Evolutionary conservation across 306 rosid species (phyloP), one percentile per base, ranked within the genome.

Genomic region (Ormosia emarginata): DNA sequence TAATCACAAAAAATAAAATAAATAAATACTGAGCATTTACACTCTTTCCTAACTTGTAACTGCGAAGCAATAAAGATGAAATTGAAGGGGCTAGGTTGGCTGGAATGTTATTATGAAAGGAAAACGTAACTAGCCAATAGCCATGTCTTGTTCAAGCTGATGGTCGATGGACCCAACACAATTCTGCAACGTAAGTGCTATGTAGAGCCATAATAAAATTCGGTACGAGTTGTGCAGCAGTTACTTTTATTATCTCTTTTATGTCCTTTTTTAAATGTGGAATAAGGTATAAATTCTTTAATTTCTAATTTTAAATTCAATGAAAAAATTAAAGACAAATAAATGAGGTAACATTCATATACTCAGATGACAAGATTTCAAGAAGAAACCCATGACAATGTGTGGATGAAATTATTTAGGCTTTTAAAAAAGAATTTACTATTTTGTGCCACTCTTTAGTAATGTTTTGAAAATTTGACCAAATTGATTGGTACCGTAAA

Each of bases 1-100:
- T 12, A 47, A 12, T 50, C 15, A 14, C 56, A 17, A 50, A 13
- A 13, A 14, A 12, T 4, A 12, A 17, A 43, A 57, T 43, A 44
- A 57, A 59, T 68, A 61, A 77, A 14, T 63, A 15, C 53, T 46
- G 9, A 52, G 10, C 80, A 74, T 81, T 73, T 73, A 74, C 71
- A 6, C 40, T 62, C 37, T 79, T 78, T 59, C 69, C 79, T 29
- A 53, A 15, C 13, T 24, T 10, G 71, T 55, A 74, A 62, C 77
- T 71, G 79, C 50, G 7, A 39, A 64, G 70, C 39, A 75, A 86
- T 65, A 49, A 76, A 39, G 53, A 67, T 13, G 72, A 74, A 81
- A 61, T 62, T 84, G 67, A 67, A 37, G 17, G 62, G 34, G 56
- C 29, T 4, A 44, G 53, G 46, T 10, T 43, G 66, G 77, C 44